Evolutionary conservation across 73 alveolate genomes (phyloP), one percentile per base, ranked within the genome.

Genomic region (Blepharisma japonicum): DNA sequence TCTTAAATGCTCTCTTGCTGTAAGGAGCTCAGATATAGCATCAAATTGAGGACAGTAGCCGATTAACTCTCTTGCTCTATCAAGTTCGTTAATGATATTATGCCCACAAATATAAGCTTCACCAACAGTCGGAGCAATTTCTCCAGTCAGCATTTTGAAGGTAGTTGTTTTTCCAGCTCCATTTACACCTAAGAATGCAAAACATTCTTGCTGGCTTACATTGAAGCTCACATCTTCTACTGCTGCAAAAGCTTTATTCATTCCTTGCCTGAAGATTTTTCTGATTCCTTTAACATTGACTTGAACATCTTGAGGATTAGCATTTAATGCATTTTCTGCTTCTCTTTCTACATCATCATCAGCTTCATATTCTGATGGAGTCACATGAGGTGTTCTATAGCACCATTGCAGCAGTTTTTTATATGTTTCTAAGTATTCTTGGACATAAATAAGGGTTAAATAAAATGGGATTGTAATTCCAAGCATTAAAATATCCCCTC

Each of bases 81-180:
- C 90, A 81, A 92, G 88, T 5, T 92, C 90, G 14, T 71, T 55
- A 8, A 61, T 67, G 32, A 96, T 94, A 81, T 95, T 95, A 71
- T 71, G 68, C 25, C 98, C 98, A 55, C 89, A 89, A 48, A 96
- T 92, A 50, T 70, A 90, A 25, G 95, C 91, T 77, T 90, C 86
- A 5, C 99, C 99, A 48, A 51, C 68, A 0, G 97, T 88, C 6
- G 97, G 98, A 45, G 81, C 56, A 55, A 87, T 84, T 68, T 96
- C 98, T 77, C 96, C 97, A 49, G 98, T 92, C 68, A 96, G 87
- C 32, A 94, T 84, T 82, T 94, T 96, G 81, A 96, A 96, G 42
- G 98, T 94, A 1, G 98, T 94, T 27, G 98, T 94, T 83, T 96
- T 96, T 48, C 99, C 99, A 55, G 99, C 98, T 38, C 99, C 99